These are phyloP conservation scores for Starmerella ratchasimensis DNA, from an alignment of 805 yeast genomes.

Conservation along the genomic window DNA sequence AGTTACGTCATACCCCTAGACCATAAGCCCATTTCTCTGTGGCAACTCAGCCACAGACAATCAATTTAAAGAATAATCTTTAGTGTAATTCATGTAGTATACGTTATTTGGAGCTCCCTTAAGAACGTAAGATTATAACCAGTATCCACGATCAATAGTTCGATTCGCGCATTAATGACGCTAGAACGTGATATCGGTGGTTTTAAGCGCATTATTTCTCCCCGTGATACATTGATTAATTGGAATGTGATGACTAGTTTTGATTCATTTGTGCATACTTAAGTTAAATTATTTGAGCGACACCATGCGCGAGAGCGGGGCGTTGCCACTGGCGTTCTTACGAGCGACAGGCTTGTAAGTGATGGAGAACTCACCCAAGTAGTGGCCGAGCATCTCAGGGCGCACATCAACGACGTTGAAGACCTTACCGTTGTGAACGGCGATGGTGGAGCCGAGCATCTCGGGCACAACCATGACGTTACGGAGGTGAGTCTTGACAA, in stretches of 20 bases:
- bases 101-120: too few relatives aligned
- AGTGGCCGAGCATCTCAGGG: slow-evolving; percentile 99
- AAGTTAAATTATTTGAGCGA: slow-evolving; percentile 21
- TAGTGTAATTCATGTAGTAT: too few relatives aligned
- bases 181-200: too few relatives aligned
- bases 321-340: slow-evolving; percentile 42
- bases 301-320: slow-evolving; percentile 23
- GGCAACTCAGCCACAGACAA: too few relatives aligned
- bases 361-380: slow-evolving; percentile 99
- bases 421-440: slow-evolving; percentile 98
- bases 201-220: too few relatives aligned
- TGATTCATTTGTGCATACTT: slow-evolving; percentile 1
- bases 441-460: slow-evolving; percentile 98
- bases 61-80: too few relatives aligned
- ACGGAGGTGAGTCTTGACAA: slow-evolving; percentile 98
- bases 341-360: slow-evolving; percentile 99
- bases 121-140: too few relatives aligned
- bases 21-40: slow-evolving; percentile 34
- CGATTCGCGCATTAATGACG: too few relatives aligned
- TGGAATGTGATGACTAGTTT: neutral
- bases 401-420: slow-evolving; percentile 98
- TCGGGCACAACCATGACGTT: slow-evolving; percentile 98
- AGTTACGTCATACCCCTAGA: slow-evolving; percentile 99
- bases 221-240: too few relatives aligned
- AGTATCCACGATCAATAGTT: too few relatives aligned